phyloP scores from a whole-genome alignment of 768 basidiomycete species.

The Suillus placidus region DNA sequence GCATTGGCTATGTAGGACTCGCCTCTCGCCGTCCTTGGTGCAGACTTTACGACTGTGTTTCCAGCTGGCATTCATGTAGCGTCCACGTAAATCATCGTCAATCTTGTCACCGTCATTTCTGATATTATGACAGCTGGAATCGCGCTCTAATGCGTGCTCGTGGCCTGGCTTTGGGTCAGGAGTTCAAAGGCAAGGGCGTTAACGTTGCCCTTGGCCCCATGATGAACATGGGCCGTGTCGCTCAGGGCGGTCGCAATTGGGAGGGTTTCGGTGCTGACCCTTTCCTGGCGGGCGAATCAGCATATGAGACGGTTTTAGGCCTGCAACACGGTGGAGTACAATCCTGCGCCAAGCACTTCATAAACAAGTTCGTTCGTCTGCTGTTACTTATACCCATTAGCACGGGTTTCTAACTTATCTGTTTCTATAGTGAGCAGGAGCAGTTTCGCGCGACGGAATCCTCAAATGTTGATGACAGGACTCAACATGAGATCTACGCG shows the following conservation, averaged over 20 bases:
- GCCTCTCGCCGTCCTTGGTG: constrained; percentile 43
- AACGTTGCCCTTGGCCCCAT: constrained; percentile 53
- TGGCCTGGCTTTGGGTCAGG: constrained; percentile 63
- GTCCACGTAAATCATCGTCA: constrained; percentile 43
- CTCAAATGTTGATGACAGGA: constrained; percentile 79
- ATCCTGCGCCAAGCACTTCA: constrained; percentile 77
- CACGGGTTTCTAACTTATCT: constrained; percentile 23
- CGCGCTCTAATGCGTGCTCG: constrained; percentile 63
- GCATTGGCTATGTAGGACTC: constrained; percentile 23
- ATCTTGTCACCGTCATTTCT: constrained; percentile 24
- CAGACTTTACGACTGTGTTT: constrained; percentile 44
- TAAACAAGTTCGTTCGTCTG: constrained; percentile 53
- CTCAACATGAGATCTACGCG: constrained; percentile 74
- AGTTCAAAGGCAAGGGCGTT: constrained; percentile 69
- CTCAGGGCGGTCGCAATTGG: constrained; percentile 81
- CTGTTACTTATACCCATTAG: neutral
- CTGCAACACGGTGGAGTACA: constrained; percentile 75
- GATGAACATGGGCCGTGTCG: constrained; percentile 81
- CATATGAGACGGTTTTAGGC: constrained; percentile 77
- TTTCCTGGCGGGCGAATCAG: constrained; percentile 72
- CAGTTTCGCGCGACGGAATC: constrained; percentile 53
- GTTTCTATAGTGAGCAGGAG: constrained; percentile 65
- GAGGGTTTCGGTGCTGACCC: constrained; percentile 89
- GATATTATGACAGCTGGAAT: constrained; percentile 47
- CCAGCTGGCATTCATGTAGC: constrained; percentile 62